phyloP scores from a whole-genome alignment of 768 basidiomycete genomes.

The Macrolepiota dolichaula region DNA sequence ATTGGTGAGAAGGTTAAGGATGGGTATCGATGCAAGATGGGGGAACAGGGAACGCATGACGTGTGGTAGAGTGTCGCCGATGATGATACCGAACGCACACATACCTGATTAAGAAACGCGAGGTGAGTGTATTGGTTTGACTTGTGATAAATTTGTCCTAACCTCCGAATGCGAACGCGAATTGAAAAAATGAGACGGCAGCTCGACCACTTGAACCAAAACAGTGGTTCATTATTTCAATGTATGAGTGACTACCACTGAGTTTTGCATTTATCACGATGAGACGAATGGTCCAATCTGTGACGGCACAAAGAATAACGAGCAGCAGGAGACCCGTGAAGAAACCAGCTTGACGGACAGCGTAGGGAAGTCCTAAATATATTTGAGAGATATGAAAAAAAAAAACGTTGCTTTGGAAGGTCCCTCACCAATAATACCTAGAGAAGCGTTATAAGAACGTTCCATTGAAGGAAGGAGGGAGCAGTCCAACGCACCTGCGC shows the following conservation, averaged over 20 bases:
- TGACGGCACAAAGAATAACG: constrained; percentile 73
- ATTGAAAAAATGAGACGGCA: constrained; percentile 95
- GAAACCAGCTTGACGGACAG: constrained; percentile 92
- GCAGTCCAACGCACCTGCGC: constrained; percentile 61
- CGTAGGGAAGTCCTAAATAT: constrained; percentile 81
- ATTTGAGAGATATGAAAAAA: not conserved
- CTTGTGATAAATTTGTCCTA: constrained; percentile 17
- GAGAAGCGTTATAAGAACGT: constrained; percentile 9
- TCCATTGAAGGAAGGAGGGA: constrained; percentile 13
- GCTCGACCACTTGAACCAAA: constrained; percentile 91
- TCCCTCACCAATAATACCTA: constrained; percentile 70
- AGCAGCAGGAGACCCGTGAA: constrained; percentile 83
- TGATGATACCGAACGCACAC: constrained; percentile 98
- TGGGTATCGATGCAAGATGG: constrained; percentile 55
- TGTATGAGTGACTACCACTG: constrained; percentile 88
- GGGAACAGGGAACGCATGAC: constrained; percentile 90
- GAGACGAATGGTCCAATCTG: constrained; percentile 98
- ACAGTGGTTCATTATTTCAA: constrained; percentile 91
- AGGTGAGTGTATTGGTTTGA: not conserved
- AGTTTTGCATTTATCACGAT: constrained; percentile 96
- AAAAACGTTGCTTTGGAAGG: not conserved
- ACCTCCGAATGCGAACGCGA: constrained; percentile 97
- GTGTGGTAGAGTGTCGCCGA: constrained; percentile 95
- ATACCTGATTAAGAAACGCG: constrained; percentile 53
- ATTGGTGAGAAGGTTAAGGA: constrained; percentile 76